Base-by-base conservation (phyloP, 805 yeast species). In the Spencermartinsiella europaea region DNA sequence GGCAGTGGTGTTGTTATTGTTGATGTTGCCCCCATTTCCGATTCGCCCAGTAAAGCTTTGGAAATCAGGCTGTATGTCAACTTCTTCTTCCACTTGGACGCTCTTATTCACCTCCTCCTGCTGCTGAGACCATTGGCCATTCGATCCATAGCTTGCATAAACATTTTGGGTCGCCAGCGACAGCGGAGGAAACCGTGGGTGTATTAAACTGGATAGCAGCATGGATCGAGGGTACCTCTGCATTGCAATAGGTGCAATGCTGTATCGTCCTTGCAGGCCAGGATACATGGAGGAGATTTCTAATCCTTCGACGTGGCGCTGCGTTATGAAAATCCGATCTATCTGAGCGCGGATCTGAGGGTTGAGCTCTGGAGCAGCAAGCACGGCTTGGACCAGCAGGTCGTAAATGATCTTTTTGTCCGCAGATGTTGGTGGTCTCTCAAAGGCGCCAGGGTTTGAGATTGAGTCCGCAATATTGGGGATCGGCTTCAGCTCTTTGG, bases 141-240 rank as follows among this genome's bases (percentile, higher is more conserved):
- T 14, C 22, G 44, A 34, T 21, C 34, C 28, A 27, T 42, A 35
- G 20, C 35, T 12, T 14, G 17, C 12, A 15, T 38, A 25, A 16
- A 47, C 31, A 12, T n/a, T 40, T 8, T 44, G 50, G 15, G 48
- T 22, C 17, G 53, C 45, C 5, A 34, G 38, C 4, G 57, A 45
- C 16, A 49, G 41, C n/a, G 61, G 60, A 2, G 96, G 95, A 55
- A 87, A 76, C 57, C 93, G 72, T 36, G 96, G 95, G 56, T 84
- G 83, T 45, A 78, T 74, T 55, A 86, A 21, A 16, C 45, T 70
- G 1, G 83, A 70, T 57, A 85, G 77, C 36, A 81, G 60, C 17
- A 76, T 74, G 57, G 79, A 77, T 36, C 68, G 62, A 12, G 73
- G 63, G 2, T 71, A 71, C 34, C 84, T 58, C 2, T 70, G 66